Base-by-base conservation (phyloP, 2,329 filamentous ascomycete species). In the Fusarium tupiense region DNA sequence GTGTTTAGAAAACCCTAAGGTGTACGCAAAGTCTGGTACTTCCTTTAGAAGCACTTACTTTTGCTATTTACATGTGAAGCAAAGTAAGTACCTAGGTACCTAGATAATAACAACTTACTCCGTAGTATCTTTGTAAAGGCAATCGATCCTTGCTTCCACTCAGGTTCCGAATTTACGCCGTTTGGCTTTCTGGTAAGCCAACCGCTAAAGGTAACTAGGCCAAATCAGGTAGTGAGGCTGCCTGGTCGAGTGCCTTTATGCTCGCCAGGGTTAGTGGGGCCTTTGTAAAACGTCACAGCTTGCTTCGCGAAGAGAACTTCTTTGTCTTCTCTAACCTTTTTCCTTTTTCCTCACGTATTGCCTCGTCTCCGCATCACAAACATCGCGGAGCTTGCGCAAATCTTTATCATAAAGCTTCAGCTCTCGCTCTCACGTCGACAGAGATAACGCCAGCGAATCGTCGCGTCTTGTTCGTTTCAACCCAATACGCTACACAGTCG, bases 201-300 rank as follows among this genome's bases (percentile, higher is more conserved):
- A 19, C 29, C 60, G 46, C 75, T 77, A 46, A 46, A 46, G 11
- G 24, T 47, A 77, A 43, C 46, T 50, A 31, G 49, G 31, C 72
- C 61, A 22, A 33, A 67, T 72, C 50, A 24, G 72, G 61, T 14
- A 54, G n/a, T 40, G 52, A 68, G 56, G 66, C 71, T 74, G 73
- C 67, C 64, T 72, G 69, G 33, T 68, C 35, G 52, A n/a, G 35
- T 56, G 56, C 64, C 71, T 76, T 60, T 58, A 64, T 67, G 75
- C 61, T 64, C 52, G 33, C 35, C 68, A 50, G 61, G 63, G 64
- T 57, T 59, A 57, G 76, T 78, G 76, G 76, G 76, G 74, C 76
- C 43, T 68, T 33, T 33, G 59, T 63, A 77, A 76, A 70, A 78
- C 76, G 76, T 78, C 76, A 77, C 74, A 71, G 56, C 69, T 60